Evolutionary conservation across 1,284 basidiomycete species (phyloP), one percentile per base, ranked within the genome.

Genomic region (Tilletia indica): DNA sequence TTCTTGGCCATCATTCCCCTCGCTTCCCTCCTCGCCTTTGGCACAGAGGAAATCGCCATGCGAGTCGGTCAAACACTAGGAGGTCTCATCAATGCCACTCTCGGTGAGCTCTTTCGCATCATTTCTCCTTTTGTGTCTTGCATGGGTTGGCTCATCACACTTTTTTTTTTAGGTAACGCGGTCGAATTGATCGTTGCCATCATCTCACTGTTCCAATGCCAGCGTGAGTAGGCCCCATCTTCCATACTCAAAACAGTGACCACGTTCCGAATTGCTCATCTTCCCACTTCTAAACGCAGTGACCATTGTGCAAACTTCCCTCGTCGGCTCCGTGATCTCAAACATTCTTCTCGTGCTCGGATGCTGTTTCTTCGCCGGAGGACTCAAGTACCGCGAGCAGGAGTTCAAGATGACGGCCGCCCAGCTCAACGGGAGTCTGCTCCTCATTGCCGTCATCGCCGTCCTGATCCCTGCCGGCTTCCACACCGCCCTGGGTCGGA

Each of bases 111-210:
- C 25, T 34, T 8, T 63, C 25, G 6, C 25, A 19, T 36, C 25
- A 6, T 6, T 6, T 63, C 58, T 5, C 9, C 14, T 45, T 45
- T 45, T 14, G 42, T 8, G 42, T 45, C 9, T 14, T 8, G 58
- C 11, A 25, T 8, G 5, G n/a, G 36, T 9, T 36, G 12, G 61
- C 61, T 64, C 6, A 64, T 39, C 36, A 19, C 34, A 3, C n/a
- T 64, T 34, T 12, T 31, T 31, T 54, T 34, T 14, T 9, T 16
- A 64, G 61, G 61, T 31, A 81, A 81, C 39, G 80, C 80, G 1
- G 80, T 81, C 69, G 80, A 81, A 58, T 64, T 81, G 48, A 81
- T 81, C 67, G 80, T 81, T 4, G 80, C 80, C 38, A 81, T 81
- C 69, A 78, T 81, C 16, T 78, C 80, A 47, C 75, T 81, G 25